These are phyloP conservation scores for Aspergillus ellipticus DNA, from an alignment of 495 filamentous ascomycete genomes.

Conservation along the genomic window DNA sequence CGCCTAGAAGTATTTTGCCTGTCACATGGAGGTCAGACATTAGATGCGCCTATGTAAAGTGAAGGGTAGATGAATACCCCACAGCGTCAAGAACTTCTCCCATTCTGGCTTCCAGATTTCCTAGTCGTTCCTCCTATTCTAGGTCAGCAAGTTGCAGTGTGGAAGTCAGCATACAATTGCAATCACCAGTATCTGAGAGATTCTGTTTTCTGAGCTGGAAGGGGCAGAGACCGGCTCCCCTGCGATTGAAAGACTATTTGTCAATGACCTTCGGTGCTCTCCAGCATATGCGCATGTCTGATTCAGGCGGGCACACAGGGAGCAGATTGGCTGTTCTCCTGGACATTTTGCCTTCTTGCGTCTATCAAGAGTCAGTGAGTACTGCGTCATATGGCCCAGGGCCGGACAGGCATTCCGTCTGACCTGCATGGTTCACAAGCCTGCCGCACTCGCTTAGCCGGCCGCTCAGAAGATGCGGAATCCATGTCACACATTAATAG, in stretches of 20 bases:
- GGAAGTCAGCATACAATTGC: neutral
- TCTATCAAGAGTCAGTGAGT: slow-evolving; percentile 20
- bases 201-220: slow-evolving; percentile 8
- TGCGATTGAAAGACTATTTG: neutral
- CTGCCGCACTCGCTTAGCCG: slow-evolving; percentile 41
- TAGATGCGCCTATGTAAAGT: too few relatives aligned
- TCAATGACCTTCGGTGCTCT: slow-evolving; percentile 27
- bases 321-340: slow-evolving; percentile 46
- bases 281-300: slow-evolving; percentile 42
- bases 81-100: slow-evolving; percentile 33
- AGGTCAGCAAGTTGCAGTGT: neutral
- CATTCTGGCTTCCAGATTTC: slow-evolving; percentile 37
- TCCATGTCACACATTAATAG: neutral
- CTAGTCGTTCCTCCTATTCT: slow-evolving; percentile 38
- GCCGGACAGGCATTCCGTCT: slow-evolving; percentile 7
- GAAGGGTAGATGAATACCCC: slow-evolving; percentile 18
- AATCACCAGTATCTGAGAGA: slow-evolving; percentile 23
- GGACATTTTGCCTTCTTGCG: slow-evolving; percentile 49
- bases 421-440: slow-evolving; percentile 49
- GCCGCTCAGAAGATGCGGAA: slow-evolving; percentile 23
- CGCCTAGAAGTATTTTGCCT: slow-evolving; percentile 13
- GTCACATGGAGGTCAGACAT: neutral
- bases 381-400: neutral
- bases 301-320: slow-evolving; percentile 39
- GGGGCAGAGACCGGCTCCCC: slow-evolving; percentile 1